Evolutionary conservation across 2,329 filamentous ascomycete genomes (phyloP).

Genomic region (Teratosphaeria pseudoeucalypti): DNA sequence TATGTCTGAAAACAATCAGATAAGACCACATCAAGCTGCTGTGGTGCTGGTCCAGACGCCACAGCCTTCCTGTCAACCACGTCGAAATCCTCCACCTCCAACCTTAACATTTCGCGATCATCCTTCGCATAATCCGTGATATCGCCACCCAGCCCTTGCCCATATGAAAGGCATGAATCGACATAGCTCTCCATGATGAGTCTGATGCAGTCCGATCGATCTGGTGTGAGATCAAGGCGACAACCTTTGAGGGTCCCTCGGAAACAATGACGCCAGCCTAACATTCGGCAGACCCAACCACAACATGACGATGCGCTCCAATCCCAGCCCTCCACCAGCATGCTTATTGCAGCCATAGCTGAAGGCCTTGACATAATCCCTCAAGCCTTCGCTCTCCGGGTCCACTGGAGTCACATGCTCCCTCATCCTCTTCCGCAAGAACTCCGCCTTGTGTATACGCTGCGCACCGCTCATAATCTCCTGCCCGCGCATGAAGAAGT

Average conservation of each 20-base stretch:
- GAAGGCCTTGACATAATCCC: constrained; percentile 56
- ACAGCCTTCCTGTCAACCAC: constrained; percentile 24
- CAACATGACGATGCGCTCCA: constrained; percentile 58
- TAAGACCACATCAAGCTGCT: not conserved
- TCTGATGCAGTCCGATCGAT: too few species aligned
- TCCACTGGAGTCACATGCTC: constrained; percentile 47
- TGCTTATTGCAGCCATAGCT: constrained; percentile 54
- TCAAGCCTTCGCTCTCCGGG: constrained; percentile 48
- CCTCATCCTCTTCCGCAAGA: constrained; percentile 48
- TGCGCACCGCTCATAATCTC: constrained; percentile 59
- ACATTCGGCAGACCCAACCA: constrained; percentile 57
- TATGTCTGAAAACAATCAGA: not conserved
- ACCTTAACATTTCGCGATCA: constrained; percentile 29
- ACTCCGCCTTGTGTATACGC: constrained; percentile 52
- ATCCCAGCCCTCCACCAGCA: constrained; percentile 53
- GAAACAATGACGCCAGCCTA: constrained; percentile 51
- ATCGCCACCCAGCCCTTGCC: constrained; percentile 13
- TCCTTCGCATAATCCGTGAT: constrained; percentile 21
- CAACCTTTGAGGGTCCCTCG: constrained; percentile 50
- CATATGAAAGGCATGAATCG: constrained; percentile 14
- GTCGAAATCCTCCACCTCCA: constrained; percentile 30
- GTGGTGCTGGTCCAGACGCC: constrained; percentile 8
- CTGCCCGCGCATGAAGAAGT: constrained; percentile 62
- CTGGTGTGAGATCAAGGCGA: constrained; percentile 26
- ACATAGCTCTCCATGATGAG: not conserved